Base-by-base conservation (phyloP, 2,329 filamentous ascomycete genomes). In the Alternaria angustiovoidea region DNA sequence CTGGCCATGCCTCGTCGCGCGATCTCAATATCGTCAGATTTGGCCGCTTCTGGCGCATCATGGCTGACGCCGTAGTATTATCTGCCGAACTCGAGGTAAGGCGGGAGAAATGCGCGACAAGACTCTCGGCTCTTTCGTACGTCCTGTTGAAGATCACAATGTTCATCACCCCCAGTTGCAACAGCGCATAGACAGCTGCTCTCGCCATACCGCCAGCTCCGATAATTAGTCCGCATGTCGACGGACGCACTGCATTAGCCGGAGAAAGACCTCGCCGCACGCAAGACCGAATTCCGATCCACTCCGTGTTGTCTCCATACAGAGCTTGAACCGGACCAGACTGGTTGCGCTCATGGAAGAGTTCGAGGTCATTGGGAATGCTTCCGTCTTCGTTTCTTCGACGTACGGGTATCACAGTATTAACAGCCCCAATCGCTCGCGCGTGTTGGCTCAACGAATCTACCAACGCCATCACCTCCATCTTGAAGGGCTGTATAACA, bases 251-350 rank as follows among this genome's bases (percentile, higher is more conserved):
- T 0, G 84, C 83, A 62, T 88, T 88, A 4, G 90, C 89, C 0
- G 91, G 91, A 0, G 91, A 93, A 2, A 93, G 81, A 2, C 90
- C 90, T 32, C 90, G 84, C 6, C 88, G 85, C 42, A 94, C 86
- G 71, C 90, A 93, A 3, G 89, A 90, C 54, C 89, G 83, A 42
- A 94, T 91, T 5, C 91, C 91, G 34, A 93, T 90, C 89, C 91
- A 94, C 74, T 94, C 91, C 0, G 91, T 93, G 61, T 94, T 94
- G 59, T 93, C 90, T 1, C 91, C 91, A 63, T 92, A 91, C 0
- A 93, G 81, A 0, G 88, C 89, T 62, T 86, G 85, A 7, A 92
- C 86, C 0, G 88, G 86, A 0, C 91, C 90, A 1, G 88, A 84
- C 43, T 87, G 84, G 63, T 89, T 89, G 59, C 88, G 84, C 44